Evolutionary conservation across 2,329 filamentous ascomycete genomes (phyloP), one percentile per base, ranked within the genome.

Genomic region (Pseudocercospora eumusae): DNA sequence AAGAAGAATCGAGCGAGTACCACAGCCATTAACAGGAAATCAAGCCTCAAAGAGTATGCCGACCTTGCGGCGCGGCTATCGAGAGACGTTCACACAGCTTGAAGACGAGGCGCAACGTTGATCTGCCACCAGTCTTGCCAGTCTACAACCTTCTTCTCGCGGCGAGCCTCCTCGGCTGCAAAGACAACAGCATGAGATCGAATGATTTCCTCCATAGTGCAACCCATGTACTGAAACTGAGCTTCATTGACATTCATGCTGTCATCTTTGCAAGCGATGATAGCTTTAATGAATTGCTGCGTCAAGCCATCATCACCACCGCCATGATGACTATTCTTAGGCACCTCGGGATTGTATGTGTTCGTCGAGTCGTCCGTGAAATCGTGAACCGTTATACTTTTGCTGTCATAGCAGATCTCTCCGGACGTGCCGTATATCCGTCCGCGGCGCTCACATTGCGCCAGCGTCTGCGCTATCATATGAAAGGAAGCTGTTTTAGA

Each of bases 171-270:
- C 77, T 98, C 95, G 0, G 93, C 95, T 23, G 92, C 93, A 80
- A 97, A 99, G 0, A 97, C 93, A 77, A 95, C 85, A 1, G 90
- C 93, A 78, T 98, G 95, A 71, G 92, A 96, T 54, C 89, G 83
- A n/a, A 98, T 83, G 1, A 89, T 86, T 72, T 98, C 95, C 60
- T 96, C 91, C 7, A 96, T 78, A 11, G 88, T 90, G 76, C 91
- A 96, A 0, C 92, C 92, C 25, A 98, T 81, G 73, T 88, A 86
- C 71, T 87, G 81, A 61, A 82, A 81, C 81, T 98, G 93, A 1
- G 93, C 93, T 64, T 83, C 83, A 44, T 83, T 79, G 0, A 90
- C 88, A 27, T 80, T 77, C 85, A 88, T 86, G 0, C 82, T 84
- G 62, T 86, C 81, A 64, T 87, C 88, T 75, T 92, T 90, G 49